A percentile compares a stretch with the other conserved stretches of the same genome.
phyloP scores from a whole-genome alignment of 2,329 filamentous ascomycete species.

The Trichoderma sp. region DNA sequence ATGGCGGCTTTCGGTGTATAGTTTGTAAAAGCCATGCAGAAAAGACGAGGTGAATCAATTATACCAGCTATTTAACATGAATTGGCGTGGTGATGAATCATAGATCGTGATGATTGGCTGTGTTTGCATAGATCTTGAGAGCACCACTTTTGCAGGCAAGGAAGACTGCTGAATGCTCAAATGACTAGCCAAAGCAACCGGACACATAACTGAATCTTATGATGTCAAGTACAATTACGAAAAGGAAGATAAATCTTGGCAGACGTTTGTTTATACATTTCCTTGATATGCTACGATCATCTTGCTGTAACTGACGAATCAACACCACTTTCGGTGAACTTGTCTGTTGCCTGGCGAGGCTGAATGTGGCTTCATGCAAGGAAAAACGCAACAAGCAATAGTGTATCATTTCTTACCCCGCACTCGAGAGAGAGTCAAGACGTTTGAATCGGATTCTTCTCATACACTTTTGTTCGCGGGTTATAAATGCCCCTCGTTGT shows the following conservation, averaged over 20 bases:
- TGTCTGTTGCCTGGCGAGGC: not conserved
- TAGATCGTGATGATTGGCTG: not conserved
- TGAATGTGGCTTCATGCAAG: not conserved
- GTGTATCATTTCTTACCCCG: not conserved
- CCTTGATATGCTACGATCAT: not conserved
- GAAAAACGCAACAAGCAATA: not conserved
- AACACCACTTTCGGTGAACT: not conserved
- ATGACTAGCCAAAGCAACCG: not conserved
- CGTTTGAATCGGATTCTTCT: not conserved
- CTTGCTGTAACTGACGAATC: not conserved
- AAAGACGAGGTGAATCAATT: not conserved
- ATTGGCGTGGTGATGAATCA: not conserved
- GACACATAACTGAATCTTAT: not conserved
- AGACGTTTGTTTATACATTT: not conserved
- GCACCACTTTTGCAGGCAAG: not conserved
- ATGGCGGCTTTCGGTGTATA: not conserved
- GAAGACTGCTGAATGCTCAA: not conserved
- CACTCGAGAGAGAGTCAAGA: not conserved
- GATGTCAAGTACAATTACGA: not conserved
- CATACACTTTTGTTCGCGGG: not conserved
- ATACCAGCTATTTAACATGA: not conserved
- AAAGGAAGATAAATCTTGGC: not conserved
- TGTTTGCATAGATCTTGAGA: not conserved
- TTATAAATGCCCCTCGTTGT: not conserved
- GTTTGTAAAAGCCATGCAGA: not conserved